These are phyloP conservation scores for Raphanus sativus DNA, from an alignment of 345 rosid species.

Conservation along the genomic window DNA sequence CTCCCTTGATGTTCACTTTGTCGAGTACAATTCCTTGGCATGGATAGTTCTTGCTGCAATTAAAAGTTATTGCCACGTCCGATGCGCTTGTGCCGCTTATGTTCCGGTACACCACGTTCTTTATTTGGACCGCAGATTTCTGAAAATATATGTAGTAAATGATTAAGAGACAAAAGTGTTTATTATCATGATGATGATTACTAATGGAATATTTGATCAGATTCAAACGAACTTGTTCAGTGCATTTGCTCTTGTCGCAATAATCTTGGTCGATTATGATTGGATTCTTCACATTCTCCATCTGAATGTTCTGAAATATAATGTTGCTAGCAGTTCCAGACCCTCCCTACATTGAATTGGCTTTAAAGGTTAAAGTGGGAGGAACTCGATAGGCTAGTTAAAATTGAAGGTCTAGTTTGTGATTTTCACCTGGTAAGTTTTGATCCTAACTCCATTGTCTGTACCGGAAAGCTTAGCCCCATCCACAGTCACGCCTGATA, in stretches of 20 bases:
- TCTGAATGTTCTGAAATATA: slow-evolving; percentile 62
- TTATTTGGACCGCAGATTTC: slow-evolving; percentile 70
- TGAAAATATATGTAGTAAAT: slow-evolving; percentile 28
- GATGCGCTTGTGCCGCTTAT: slow-evolving; percentile 73
- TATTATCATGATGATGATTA: background rate
- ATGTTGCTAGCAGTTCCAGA: slow-evolving; percentile 78
- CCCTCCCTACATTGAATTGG: slow-evolving; percentile 58
- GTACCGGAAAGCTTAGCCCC: slow-evolving; percentile 68
- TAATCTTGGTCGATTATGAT: slow-evolving; percentile 82
- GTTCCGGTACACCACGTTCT: slow-evolving; percentile 66
- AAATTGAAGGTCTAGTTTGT: background rate
- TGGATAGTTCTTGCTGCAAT: slow-evolving; percentile 64
- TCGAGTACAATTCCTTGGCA: slow-evolving; percentile 65
- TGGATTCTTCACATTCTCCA: slow-evolving; percentile 74
- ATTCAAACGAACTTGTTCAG: slow-evolving; percentile 47
- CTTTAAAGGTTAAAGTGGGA: background rate
- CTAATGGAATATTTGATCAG: background rate
- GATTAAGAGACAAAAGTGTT: background rate
- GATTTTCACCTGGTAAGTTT: slow-evolving; percentile 76
- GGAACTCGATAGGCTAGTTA: background rate
- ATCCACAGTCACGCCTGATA: slow-evolving; percentile 66
- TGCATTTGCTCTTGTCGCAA: slow-evolving; percentile 74
- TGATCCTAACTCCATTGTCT: slow-evolving; percentile 80
- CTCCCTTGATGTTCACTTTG: slow-evolving; percentile 42
- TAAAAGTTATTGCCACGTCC: slow-evolving; percentile 55